Base-by-base conservation (phyloP, 1,284 basidiomycete genomes). In the Trichosporon inkin region DNA sequence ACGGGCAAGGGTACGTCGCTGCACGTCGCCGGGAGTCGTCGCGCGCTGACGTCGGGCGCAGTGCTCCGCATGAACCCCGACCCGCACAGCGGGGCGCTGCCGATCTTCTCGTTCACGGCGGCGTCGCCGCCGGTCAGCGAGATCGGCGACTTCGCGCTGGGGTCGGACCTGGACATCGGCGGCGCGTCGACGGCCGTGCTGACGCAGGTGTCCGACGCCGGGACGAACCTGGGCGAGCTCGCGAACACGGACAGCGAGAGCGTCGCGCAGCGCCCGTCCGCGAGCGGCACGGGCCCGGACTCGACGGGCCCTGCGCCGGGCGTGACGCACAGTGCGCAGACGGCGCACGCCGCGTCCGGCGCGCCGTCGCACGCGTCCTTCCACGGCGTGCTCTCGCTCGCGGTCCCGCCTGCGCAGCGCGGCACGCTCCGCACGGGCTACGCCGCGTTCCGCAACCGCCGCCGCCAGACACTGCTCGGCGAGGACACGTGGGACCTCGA, bases 381-480 rank as follows among this genome's bases (percentile, higher is more conserved):
- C 61, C 68, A 74, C 54, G 75, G 75, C 16, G 69, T 67, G 35
- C 62, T 77, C 39, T 71, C 69, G 0, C 71, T 77, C 10, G 68
- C 71, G 34, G 72, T 82, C 0, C 76, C 75, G 6, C 67, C 67
- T 22, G 57, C 67, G 32, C 71, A 68, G 51, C 62, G 67, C 22
- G 73, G 73, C 1, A 68, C 68, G 53, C 77, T 81, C 49, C 65
- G 79, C 49, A 79, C 79, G 11, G 81, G 81, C 0, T 82, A 82
- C 63, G 81, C 80, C 1, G 81, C 77, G 7, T 80, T 82, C 60
- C 71, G 81, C 47, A 82, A 80, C 65, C 75, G 75, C 56, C 74
- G 74, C 20, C 69, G 79, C 16, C 75, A 78, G 6, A 79, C 78
- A 8, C 66, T 82, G 13, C 81, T 81, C 55, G 80, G 81, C 34